phyloP scores from a whole-genome alignment of 1,284 basidiomycete genomes.

The Fomitopsis schrenkii region DNA sequence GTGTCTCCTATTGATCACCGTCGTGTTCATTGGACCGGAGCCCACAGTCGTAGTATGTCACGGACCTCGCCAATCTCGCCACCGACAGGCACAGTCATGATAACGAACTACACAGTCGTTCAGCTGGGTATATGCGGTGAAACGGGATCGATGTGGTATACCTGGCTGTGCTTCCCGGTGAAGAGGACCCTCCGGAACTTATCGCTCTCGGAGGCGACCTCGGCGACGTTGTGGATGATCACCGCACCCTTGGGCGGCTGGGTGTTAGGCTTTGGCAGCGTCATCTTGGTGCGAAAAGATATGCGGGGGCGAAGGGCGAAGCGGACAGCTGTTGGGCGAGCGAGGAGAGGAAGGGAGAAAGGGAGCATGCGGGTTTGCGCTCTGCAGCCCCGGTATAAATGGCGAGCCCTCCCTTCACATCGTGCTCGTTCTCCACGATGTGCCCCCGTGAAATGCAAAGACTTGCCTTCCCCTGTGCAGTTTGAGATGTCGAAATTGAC shows the following conservation, averaged over 20 bases:
- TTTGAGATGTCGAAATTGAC: not conserved
- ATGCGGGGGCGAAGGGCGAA: not conserved
- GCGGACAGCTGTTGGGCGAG: not conserved
- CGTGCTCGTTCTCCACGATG: not conserved
- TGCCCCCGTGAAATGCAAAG: not conserved
- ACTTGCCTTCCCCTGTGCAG: not conserved
- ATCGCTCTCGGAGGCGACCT: conserved; percentile 23
- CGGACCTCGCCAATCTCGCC: conserved; percentile 26
- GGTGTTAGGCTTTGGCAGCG: conserved; percentile 22
- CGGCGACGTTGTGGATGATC: conserved; percentile 22
- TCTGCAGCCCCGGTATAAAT: not conserved
- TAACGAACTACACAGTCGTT: conserved; percentile 17
- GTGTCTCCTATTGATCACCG: conserved; percentile 19
- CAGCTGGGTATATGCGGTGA: not conserved
- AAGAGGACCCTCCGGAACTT: conserved; percentile 29
- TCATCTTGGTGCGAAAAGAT: conserved; percentile 1
- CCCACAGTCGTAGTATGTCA: not conserved
- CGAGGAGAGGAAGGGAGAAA: not conserved
- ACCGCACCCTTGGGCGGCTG: conserved; percentile 25
- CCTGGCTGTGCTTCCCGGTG: conserved; percentile 29
- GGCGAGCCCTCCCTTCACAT: not conserved
- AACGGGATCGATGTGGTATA: not conserved
- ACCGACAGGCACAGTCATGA: conserved; percentile 28
- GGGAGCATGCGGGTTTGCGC: not conserved
- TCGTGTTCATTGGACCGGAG: not conserved